Conservation (phyloP, 208 protist genomes). For the Trypanosoma lewisi region DNA sequence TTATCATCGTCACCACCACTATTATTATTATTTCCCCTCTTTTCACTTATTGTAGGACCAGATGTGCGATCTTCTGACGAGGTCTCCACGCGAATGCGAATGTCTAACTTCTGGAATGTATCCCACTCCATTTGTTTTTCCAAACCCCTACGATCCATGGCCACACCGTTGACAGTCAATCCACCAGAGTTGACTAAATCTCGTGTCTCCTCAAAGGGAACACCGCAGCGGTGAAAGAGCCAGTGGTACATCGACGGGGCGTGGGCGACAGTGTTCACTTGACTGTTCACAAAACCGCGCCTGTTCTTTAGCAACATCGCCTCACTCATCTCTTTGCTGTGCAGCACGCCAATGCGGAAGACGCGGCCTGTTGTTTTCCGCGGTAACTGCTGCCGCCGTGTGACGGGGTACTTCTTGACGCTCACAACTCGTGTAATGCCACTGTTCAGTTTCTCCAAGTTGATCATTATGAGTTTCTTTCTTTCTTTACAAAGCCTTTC, state of each 20-base stretch:
- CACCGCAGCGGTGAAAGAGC: constrained; percentile 86
- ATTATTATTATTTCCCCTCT: background rate
- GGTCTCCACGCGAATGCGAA: constrained; percentile 54
- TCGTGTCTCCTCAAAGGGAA: constrained; percentile 76
- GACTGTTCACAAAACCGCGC: constrained; percentile 74
- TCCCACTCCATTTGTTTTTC: constrained; percentile 80
- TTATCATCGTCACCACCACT: background rate
- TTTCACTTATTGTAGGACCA: constrained; percentile 9
- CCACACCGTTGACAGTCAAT: constrained; percentile 57
- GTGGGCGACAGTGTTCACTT: constrained; percentile 83
- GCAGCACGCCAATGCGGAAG: constrained; percentile 72
- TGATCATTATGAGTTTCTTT: constrained; percentile 23
- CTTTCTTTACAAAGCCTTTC: too few species aligned
- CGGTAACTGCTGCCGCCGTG: constrained; percentile 35
- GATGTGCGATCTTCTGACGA: constrained; percentile 1
- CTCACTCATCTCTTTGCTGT: constrained; percentile 65
- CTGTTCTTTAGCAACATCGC: constrained; percentile 61
- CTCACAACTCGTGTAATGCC: constrained; percentile 69
- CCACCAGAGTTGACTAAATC: constrained; percentile 36
- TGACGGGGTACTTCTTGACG: constrained; percentile 43
- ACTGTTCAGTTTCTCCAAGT: constrained; percentile 61
- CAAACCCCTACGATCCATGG: constrained; percentile 46
- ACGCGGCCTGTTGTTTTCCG: constrained; percentile 59
- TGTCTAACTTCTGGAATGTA: constrained; percentile 66
- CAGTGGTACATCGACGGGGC: constrained; percentile 86